Conservation (phyloP, 2,329 filamentous ascomycete genomes). For the Orbilia brochopaga region DNA sequence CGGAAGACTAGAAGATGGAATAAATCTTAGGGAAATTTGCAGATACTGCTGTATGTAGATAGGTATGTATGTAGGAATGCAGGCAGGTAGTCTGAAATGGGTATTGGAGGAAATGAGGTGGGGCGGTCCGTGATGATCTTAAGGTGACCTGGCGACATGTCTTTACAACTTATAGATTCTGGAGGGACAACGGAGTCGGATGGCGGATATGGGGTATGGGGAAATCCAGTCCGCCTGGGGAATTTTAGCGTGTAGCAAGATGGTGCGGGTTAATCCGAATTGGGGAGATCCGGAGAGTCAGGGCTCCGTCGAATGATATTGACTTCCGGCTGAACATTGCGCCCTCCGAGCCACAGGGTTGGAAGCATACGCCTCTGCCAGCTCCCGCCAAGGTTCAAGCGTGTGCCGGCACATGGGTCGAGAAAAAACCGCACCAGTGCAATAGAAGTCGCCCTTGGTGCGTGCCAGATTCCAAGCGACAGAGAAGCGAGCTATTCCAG, state of each 20-base stretch:
- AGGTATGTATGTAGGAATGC: too few relatives aligned
- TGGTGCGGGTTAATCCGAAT: constrained; percentile 43
- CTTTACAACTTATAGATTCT: constrained; percentile 47
- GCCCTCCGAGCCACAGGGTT: constrained; percentile 9
- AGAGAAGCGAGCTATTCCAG: constrained; percentile 24
- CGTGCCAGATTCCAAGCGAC: background rate
- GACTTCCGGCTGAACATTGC: constrained; percentile 31
- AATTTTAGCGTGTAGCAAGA: constrained; percentile 35
- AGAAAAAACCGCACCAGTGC: constrained; percentile 36
- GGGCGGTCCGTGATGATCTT: constrained; percentile 17
- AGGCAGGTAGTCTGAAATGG: background rate
- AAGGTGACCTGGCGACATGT: constrained; percentile 28
- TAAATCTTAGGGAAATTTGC: too few relatives aligned
- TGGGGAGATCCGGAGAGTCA: constrained; percentile 20
- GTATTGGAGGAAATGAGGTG: constrained; percentile 17
- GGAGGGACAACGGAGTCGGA: constrained; percentile 34
- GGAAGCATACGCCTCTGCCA: background rate
- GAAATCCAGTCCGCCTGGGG: constrained; percentile 42
- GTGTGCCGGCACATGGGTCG: background rate
- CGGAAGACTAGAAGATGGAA: too few relatives aligned
- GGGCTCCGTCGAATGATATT: constrained; percentile 13
- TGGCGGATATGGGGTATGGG: constrained; percentile 51
- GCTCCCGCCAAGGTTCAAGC: background rate
- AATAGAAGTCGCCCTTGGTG: background rate
- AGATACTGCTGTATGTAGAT: too few relatives aligned